Conservation (phyloP, 2,329 filamentous ascomycete genomes). For the Penicillium hesseltinei region DNA sequence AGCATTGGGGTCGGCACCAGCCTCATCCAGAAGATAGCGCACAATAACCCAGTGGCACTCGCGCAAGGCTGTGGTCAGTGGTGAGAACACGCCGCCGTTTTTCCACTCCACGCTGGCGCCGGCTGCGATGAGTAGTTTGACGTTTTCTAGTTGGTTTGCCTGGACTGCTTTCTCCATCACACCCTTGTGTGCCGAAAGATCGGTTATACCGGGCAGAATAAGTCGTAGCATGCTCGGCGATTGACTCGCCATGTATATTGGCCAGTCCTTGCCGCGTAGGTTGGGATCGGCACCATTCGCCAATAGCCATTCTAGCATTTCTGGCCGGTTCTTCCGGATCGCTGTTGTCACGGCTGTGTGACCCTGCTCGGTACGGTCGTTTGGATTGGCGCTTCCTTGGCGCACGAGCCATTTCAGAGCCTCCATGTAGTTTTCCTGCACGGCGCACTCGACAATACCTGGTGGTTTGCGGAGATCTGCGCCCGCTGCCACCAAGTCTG, state of each 20-base stretch:
- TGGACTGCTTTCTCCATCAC: conserved; percentile 67
- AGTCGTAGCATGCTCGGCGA: conserved; percentile 60
- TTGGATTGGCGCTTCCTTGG: conserved; percentile 56
- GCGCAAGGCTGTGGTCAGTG: conserved; percentile 65
- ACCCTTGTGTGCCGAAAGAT: conserved; percentile 50
- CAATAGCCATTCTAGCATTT: conserved; percentile 60
- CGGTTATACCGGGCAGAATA: conserved; percentile 53
- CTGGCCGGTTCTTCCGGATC: conserved; percentile 58
- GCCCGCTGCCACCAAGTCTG: conserved; percentile 59
- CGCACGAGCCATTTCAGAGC: conserved; percentile 61
- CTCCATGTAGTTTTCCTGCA: conserved; percentile 60
- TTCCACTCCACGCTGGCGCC: conserved; percentile 69
- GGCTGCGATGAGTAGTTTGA: conserved; percentile 63
- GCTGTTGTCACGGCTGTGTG: conserved; percentile 65
- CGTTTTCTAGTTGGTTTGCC: conserved; percentile 64
- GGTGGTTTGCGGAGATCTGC: conserved; percentile 59
- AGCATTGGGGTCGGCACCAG: conserved; percentile 62
- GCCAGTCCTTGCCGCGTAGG: conserved; percentile 67
- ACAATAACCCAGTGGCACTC: conserved; percentile 63
- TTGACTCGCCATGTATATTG: conserved; percentile 65
- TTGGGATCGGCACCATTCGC: conserved; percentile 60
- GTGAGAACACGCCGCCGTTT: conserved; percentile 70
- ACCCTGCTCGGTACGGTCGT: conserved; percentile 58
- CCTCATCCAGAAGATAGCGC: conserved; percentile 59
- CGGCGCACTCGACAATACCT: conserved; percentile 65